Evolutionary conservation across 257 asterid species (phyloP).

Genomic region (Solanum gracilifrons): DNA sequence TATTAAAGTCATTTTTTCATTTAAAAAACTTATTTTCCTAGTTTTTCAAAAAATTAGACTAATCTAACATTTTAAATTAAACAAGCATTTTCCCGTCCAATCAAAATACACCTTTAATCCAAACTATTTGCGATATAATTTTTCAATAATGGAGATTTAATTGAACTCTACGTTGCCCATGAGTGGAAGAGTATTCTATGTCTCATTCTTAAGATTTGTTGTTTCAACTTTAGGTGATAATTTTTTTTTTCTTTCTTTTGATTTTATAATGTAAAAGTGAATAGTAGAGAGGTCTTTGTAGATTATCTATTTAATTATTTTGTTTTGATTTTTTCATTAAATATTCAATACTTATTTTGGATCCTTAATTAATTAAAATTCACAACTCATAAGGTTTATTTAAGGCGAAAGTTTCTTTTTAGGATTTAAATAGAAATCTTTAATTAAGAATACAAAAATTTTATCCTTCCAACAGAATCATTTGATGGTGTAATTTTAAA

Average conservation of each 20-base stretch:
- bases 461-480: not conserved
- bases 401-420: not conserved
- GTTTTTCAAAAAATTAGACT: not conserved
- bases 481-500: not conserved
- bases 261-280: not conserved
- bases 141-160: not conserved
- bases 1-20: too few relatives aligned
- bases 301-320: not conserved
- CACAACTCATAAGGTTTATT: not conserved
- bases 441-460: not conserved
- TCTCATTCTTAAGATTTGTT: not conserved
- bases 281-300: not conserved
- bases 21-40: too few relatives aligned
- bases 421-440: not conserved
- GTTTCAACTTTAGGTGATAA: not conserved
- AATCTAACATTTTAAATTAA: not conserved
- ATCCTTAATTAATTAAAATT: not conserved
- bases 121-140: not conserved
- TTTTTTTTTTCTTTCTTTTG: not conserved
- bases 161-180: not conserved
- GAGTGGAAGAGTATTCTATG: conserved; percentile 1
- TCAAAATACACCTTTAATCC: not conserved
- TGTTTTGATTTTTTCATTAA: not conserved
- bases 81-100: not conserved
- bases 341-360: not conserved